Evolutionary conservation across 805 yeast species (phyloP), one percentile per base, ranked within the genome.

Genomic region (Candida adriatica): DNA sequence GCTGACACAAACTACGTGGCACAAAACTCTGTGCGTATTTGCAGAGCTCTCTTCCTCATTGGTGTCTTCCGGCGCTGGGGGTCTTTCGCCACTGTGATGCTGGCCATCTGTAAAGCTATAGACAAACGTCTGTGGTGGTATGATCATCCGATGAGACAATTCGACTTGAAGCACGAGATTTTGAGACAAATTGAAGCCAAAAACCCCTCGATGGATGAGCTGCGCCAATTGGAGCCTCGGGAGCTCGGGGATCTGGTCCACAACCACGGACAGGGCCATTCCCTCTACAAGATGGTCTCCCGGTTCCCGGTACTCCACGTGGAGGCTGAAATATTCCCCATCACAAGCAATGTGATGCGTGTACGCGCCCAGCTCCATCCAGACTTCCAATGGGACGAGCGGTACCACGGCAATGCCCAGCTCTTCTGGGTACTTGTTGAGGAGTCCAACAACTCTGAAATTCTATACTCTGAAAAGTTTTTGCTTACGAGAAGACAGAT

Each of bases 11-110:
- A 85, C 41, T 92, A 92, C 53, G 94, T 92, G 35, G 96, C 97
- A 2, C 98, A 92, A 49, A 92, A 92, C 49, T 73, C 96, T 4
- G 86, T 90, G 1, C 77, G 99, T 64, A 90, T 92, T 20, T 75
- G 95, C 43, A 73, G 97, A 16, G 96, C 98, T 0, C 63, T 94
- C 29, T 87, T 92, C 46, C 60, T 88, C 40, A 76, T 92, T 39
- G 94, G 95, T 22, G 62, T 92, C 21, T 83, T 85, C 49, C 66
- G 98, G 44, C 66, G 94, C 36, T 92, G 99, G 99, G 96, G 97
- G 1, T 55, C 61, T 6, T 76, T 87, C 39, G 69, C 92, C 30
- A 73, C 76, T 34, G 70, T 80, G 6, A 70, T 88, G 71, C 60
- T 92, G 18, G 70, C 85, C 6, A 64, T 92, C 14, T 90, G 96